A percentile compares a stretch with the other conserved stretches of the same genome.
These are phyloP conservation scores for Backusella morwellensis DNA, from an alignment of 192 early-diverging fungal genomes.

Conservation along the genomic window DNA sequence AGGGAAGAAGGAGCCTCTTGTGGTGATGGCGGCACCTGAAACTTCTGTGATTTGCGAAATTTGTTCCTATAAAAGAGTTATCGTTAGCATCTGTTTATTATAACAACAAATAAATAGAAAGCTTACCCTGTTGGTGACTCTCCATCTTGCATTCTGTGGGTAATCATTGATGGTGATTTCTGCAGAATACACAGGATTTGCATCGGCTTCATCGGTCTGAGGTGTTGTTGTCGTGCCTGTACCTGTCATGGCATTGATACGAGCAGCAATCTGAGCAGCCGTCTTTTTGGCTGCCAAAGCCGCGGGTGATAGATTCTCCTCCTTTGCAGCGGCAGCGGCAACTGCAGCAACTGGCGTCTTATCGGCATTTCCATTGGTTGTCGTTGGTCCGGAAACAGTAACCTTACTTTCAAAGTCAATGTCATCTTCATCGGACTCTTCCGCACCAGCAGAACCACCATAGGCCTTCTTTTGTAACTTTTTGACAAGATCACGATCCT, in stretches of 20 bases:
- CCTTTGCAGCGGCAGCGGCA: slow-evolving; percentile 18
- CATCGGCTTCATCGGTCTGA: slow-evolving; percentile 26
- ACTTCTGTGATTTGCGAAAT: slow-evolving; percentile 92
- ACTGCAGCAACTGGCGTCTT: slow-evolving; percentile 28
- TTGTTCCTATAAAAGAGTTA: slow-evolving; percentile 56
- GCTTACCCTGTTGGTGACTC: slow-evolving; percentile 87
- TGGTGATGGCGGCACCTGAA: slow-evolving; percentile 94
- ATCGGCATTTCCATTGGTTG: slow-evolving; percentile 31
- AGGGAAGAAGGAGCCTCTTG: slow-evolving; percentile 85
- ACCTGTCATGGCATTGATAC: slow-evolving; percentile 52
- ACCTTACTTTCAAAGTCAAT: slow-evolving; percentile 41
- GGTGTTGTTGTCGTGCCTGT: slow-evolving; percentile 9
- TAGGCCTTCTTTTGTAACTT: slow-evolving; percentile 89
- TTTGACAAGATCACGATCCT: slow-evolving; percentile 86
- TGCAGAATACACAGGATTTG: slow-evolving; percentile 55
- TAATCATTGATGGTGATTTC: slow-evolving; percentile 99
- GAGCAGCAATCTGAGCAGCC: slow-evolving; percentile 56
- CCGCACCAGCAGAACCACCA: slow-evolving; percentile 61
- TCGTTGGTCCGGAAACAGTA: neutral
- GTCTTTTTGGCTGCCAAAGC: slow-evolving; percentile 41
- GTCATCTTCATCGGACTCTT: slow-evolving; percentile 65
- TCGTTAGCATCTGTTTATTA: neutral
- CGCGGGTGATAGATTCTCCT: slow-evolving; percentile 13
- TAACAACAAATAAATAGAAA: neutral
- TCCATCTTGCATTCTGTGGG: slow-evolving; percentile 92